Evolutionary conservation across 148 eudicot genomes (phyloP), one percentile per base, ranked within the genome.

Genomic region (Dysphania ambrosioides): DNA sequence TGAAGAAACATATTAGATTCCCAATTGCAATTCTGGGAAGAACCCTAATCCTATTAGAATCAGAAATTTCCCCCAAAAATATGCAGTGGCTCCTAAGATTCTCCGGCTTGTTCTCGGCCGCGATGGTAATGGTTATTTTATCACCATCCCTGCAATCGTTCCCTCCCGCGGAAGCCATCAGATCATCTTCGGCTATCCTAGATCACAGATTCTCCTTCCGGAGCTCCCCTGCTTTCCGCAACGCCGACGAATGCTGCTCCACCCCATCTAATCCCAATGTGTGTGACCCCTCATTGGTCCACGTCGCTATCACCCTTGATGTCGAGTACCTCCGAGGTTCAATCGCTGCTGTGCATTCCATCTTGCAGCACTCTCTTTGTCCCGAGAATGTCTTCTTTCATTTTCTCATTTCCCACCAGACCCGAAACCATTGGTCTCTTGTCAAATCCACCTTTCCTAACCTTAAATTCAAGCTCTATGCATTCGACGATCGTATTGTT

Each of bases 271-370:
- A 81, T 10, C n/a, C 71, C 5, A 42, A 27, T 31, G 85, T 84
- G 6, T 94, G 98, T 76, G 90, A 94, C 82, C 93, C 93, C 0
- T 83, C 89, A 1, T 72, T 91, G 44, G 87, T 91, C 68, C 98
- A 93, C 83, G 88, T 93, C 1, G 93, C 98, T 2, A 89, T 93
- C 58, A 93, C 98, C 0, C 88, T 93, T 34, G 98, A 93, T 68
- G 80, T 82, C 13, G 89, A 83, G 23, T 93, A 93, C 79, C 90
- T 90, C 0, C 93, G 98, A 0, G 98, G 98, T 26, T 93, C 98
- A 15, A 88, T 93, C 70, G 98, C 98, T 8, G 96, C 98, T 61
- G 96, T 93, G 5, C 85, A 93, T 76, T 93, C 97, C 3, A 78
- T 93, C 36, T 68, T 93, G 0, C 91, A 82, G n/a, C 91, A 93